Conservation (phyloP, 805 yeast species). For the Ogataea haglerorum region DNA sequence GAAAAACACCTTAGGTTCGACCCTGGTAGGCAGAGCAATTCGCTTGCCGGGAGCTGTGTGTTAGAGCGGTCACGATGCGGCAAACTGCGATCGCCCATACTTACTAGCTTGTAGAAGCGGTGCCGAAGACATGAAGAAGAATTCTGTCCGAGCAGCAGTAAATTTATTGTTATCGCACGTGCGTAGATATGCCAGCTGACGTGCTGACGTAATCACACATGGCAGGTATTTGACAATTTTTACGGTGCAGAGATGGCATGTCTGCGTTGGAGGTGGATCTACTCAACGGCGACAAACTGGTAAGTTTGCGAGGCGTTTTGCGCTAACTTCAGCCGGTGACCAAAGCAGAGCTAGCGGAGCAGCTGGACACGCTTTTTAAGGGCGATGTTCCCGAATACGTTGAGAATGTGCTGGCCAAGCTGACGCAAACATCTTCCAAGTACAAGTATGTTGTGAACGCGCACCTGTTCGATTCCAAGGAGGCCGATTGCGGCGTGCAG, state of each 20-base stretch:
- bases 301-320: slow-evolving; percentile 5
- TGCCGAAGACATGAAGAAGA: slow-evolving; percentile 59
- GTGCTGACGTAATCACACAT: background rate
- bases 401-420: slow-evolving; percentile 10
- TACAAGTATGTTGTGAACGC: slow-evolving; percentile 54
- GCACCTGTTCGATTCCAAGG: slow-evolving; percentile 32
- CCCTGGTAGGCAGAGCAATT: slow-evolving; percentile 96
- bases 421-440: slow-evolving; percentile 46
- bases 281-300: slow-evolving; percentile 17
- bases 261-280: slow-evolving; percentile 2
- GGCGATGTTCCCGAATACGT: slow-evolving; percentile 5
- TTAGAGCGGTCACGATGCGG: slow-evolving; percentile 3
- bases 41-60: slow-evolving; percentile 58
- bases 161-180: slow-evolving; percentile 13
- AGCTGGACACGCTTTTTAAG: slow-evolving; percentile 7
- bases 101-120: slow-evolving; percentile 69
- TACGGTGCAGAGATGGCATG: slow-evolving; percentile 10
- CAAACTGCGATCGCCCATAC: slow-evolving; percentile 18
- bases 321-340: slow-evolving; percentile 21
- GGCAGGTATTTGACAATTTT: background rate
- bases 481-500: slow-evolving; percentile 31
- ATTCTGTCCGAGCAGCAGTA: slow-evolving; percentile 6
- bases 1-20: slow-evolving; percentile 97
- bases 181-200: slow-evolving; percentile 1
- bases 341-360: slow-evolving; percentile 14